A percentile compares a stretch with the other conserved stretches of the same genome.
These are phyloP conservation scores for Citrus glauca DNA, from an alignment of 345 rosid species.

Conservation along the genomic window DNA sequence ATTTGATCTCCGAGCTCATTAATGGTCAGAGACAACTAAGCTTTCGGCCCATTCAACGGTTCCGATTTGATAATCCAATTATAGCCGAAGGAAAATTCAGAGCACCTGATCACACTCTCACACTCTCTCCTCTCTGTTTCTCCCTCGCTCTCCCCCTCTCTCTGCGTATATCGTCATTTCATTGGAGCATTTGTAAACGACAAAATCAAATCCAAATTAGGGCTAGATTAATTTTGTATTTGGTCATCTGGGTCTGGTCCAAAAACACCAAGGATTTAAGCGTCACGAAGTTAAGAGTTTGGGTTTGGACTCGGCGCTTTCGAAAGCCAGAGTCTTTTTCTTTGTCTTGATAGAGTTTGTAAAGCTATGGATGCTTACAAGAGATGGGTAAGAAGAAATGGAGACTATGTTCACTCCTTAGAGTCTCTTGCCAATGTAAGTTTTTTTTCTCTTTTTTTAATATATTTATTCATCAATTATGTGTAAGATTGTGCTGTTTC, in stretches of 20 bases:
- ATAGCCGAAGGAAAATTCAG: neutral
- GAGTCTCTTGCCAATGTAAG: conserved; percentile 95
- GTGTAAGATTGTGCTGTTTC: neutral
- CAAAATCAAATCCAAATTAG: neutral
- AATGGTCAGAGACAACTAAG: neutral
- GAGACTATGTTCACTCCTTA: conserved; percentile 79
- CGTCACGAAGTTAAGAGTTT: neutral
- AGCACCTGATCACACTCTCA: neutral
- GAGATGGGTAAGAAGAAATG: conserved; percentile 84
- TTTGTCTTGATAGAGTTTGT: conserved; percentile 2
- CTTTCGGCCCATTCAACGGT: neutral
- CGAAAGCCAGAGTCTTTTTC: conserved; percentile 1
- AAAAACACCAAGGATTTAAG: neutral
- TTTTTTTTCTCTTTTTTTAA: neutral
- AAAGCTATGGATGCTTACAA: conserved; percentile 78
- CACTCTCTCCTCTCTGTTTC: neutral
- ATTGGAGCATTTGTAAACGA: neutral
- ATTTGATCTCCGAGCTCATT: neutral
- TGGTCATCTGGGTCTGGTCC: conserved; percentile 10
- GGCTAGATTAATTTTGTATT: neutral
- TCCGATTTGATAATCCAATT: neutral
- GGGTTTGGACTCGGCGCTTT: neutral
- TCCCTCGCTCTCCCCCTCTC: neutral
- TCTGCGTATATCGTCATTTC: neutral
- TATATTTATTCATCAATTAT: neutral